Percentiles rank a stretch among this genome's conserved stretches.
phyloP scores from a whole-genome alignment of 1,284 basidiomycete species.

The Exobasidium rhododendri region DNA sequence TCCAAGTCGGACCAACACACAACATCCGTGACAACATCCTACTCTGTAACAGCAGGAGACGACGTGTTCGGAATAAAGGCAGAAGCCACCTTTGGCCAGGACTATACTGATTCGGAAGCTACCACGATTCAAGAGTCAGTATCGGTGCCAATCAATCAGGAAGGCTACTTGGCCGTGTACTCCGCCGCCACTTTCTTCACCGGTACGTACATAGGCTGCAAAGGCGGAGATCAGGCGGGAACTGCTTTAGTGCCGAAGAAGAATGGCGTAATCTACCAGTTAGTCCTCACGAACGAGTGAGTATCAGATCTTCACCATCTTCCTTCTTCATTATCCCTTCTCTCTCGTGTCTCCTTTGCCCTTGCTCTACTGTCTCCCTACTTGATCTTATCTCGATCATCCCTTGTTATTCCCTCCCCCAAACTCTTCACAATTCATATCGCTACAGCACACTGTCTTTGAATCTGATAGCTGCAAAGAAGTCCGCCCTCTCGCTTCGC shows the following conservation, averaged over 20 bases:
- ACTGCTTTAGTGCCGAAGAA: not conserved
- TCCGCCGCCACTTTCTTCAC: not conserved
- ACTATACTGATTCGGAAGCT: conserved; percentile 1
- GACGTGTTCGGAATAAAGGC: not conserved
- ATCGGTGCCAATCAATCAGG: not conserved
- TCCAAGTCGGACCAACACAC: not conserved
- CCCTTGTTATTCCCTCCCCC: no score
- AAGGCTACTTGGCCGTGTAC: not conserved
- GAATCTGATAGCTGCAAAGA: no score
- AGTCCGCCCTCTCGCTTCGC: no score
- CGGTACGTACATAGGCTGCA: not conserved
- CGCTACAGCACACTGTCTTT: no score
- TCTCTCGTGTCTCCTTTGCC: no score
- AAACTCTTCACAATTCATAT: no score
- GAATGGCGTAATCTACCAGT: no score
- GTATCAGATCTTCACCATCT: no score
- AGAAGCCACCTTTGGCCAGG: not conserved
- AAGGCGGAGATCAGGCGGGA: not conserved
- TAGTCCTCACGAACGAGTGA: no score
- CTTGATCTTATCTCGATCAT: no score
- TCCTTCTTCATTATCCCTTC: no score
- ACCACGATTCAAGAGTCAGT: not conserved
- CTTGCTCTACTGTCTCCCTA: no score
- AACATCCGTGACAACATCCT: not conserved
- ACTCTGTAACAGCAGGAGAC: not conserved